Evolutionary conservation across 2,329 filamentous ascomycete species (phyloP).

Genomic region (Magnaporthales sp.): DNA sequence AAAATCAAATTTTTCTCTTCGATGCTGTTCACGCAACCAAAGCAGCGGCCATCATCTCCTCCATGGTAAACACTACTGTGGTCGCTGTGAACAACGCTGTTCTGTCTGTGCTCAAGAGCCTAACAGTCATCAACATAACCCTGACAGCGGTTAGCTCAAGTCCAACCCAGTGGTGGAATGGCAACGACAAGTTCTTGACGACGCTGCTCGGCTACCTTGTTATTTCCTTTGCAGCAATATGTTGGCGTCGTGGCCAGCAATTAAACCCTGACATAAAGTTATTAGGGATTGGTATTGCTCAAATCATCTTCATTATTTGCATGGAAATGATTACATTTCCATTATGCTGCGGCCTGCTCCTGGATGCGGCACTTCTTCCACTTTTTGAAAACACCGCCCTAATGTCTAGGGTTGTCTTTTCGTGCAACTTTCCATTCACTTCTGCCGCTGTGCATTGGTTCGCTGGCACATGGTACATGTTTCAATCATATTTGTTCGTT

Average conservation of each 20-base stretch:
- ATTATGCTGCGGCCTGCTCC: conserved; percentile 83
- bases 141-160: conserved; percentile 41
- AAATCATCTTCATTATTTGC: conserved; percentile 95
- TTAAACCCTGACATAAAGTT: conserved; percentile 69
- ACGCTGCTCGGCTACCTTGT: conserved; percentile 75
- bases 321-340: conserved; percentile 99
- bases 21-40: conserved; percentile 31
- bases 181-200: conserved; percentile 57
- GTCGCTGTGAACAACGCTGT: conserved; percentile 20
- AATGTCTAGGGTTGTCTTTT: conserved; percentile 69
- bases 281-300: conserved; percentile 93
- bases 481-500: conserved; percentile 98
- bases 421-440: conserved; percentile 69
- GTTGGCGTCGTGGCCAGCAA: conserved; percentile 64
- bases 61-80: conserved; percentile 12
- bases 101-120: conserved; percentile 30
- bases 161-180: conserved; percentile 60
- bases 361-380: conserved; percentile 81
- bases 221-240: conserved; percentile 68
- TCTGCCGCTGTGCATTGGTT: conserved; percentile 99
- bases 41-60: conserved; percentile 12
- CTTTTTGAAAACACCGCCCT: conserved; percentile 78
- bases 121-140: conserved; percentile 50
- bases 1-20: conserved; percentile 27
- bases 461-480: conserved; percentile 98